Percentiles rank a stretch among this genome's conserved stretches.
phyloP scores from a whole-genome alignment of 306 rosid genomes.

The Cucumis hystrix region DNA sequence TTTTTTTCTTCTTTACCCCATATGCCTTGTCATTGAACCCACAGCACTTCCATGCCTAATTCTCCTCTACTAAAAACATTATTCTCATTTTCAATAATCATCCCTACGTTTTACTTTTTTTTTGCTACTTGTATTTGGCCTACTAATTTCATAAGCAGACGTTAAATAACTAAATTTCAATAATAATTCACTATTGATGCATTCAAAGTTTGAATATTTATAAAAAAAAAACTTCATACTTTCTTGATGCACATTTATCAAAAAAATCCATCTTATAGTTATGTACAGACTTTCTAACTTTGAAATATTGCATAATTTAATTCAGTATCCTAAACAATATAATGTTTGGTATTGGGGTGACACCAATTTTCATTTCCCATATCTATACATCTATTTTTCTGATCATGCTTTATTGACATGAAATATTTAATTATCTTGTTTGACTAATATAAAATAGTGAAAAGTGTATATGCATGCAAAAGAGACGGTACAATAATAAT shows the following conservation, averaged over 20 bases:
- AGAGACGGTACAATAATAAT: not conserved
- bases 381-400: not conserved
- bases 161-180: too few relatives aligned
- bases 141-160: too few relatives aligned
- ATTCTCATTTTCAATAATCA: slow-evolving; percentile 6
- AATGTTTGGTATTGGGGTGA: not conserved
- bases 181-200: too few relatives aligned
- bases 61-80: not conserved
- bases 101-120: slow-evolving; percentile 7
- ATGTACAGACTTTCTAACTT: too few relatives aligned
- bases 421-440: not conserved
- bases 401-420: not conserved
- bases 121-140: too few relatives aligned
- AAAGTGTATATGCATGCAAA: not conserved
- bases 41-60: slow-evolving; percentile 1
- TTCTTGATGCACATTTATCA: too few relatives aligned
- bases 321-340: too few relatives aligned
- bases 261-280: too few relatives aligned
- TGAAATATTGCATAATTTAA: too few relatives aligned
- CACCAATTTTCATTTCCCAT: not conserved
- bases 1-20: slow-evolving; percentile 5
- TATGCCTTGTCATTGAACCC: not conserved
- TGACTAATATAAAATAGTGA: not conserved
- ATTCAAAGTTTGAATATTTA: too few relatives aligned
- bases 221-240: too few relatives aligned